A percentile compares a stretch with the other conserved stretches of the same genome.
These are phyloP conservation scores for Fusarium lyarnte DNA, from an alignment of 2,329 filamentous ascomycete species.

Conservation along the genomic window DNA sequence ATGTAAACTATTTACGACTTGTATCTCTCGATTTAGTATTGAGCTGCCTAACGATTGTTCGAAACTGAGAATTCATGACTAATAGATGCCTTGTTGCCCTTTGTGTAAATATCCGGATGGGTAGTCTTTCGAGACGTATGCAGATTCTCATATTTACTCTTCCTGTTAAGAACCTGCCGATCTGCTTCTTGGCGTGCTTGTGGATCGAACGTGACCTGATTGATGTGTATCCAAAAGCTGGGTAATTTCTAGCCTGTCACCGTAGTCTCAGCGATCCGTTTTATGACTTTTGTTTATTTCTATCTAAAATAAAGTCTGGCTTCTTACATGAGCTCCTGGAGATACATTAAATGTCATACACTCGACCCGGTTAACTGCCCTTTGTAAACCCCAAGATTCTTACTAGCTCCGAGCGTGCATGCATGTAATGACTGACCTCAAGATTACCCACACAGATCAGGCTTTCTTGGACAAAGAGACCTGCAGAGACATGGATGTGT, in stretches of 20 bases:
- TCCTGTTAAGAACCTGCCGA: neutral
- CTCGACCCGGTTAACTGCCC: neutral
- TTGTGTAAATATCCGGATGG: neutral
- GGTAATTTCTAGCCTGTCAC: neutral
- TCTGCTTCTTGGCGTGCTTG: neutral
- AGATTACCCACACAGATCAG: slow-evolving; percentile 10
- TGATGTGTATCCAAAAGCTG: neutral
- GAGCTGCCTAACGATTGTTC: neutral
- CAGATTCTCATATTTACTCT: neutral
- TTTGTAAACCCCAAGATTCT: neutral
- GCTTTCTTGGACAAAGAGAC: slow-evolving; percentile 2
- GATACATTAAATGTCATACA: neutral
- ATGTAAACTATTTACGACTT: neutral
- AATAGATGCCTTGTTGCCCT: neutral
- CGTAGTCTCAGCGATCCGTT: neutral
- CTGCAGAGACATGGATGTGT: neutral
- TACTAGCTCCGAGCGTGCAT: neutral
- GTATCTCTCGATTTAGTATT: neutral
- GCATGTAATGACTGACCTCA: neutral
- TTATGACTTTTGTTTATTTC: neutral
- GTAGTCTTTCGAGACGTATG: neutral
- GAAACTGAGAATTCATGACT: neutral
- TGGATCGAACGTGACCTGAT: neutral
- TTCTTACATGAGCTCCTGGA: neutral
- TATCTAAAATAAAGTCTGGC: neutral